These are phyloP conservation scores for Mollisiaceae sp. DNA, from an alignment of 2,329 filamentous ascomycete species.

Conservation along the genomic window DNA sequence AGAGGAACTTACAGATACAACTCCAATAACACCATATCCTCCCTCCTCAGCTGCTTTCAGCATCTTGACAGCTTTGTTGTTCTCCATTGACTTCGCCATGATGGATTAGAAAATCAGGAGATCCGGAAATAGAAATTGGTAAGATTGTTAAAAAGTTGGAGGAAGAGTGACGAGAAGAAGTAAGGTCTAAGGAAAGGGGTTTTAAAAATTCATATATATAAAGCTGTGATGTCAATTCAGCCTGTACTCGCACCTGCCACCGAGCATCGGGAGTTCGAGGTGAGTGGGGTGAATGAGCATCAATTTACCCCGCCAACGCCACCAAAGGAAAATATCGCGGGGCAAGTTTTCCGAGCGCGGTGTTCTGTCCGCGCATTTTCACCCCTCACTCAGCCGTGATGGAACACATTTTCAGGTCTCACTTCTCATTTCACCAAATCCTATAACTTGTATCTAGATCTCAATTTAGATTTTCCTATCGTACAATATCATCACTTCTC, in stretches of 20 bases:
- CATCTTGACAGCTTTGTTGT: constrained; percentile 46
- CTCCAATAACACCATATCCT: constrained; percentile 58
- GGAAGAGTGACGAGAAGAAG: not conserved
- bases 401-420: no score
- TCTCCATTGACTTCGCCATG: constrained; percentile 32
- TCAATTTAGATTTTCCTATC: not conserved
- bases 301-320: constrained; percentile 18
- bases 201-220: constrained; percentile 4
- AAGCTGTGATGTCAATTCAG: constrained; percentile 6
- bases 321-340: not conserved
- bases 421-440: not conserved
- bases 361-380: not conserved
- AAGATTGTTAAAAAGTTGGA: not conserved
- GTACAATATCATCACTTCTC: constrained; percentile 14
- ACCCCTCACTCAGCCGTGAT: not conserved
- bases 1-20: constrained; percentile 49
- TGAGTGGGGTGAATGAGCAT: not conserved
- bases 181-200: not conserved
- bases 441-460: not conserved
- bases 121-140: not conserved
- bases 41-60: constrained; percentile 55
- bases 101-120: not conserved
- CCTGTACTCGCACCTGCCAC: constrained; percentile 1
- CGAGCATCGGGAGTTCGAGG: constrained; percentile 13
- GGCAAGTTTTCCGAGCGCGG: constrained; percentile 18